Conservation (phyloP, 1,139 yeast genomes). For the Kurtzmaniella quercitrusa region DNA sequence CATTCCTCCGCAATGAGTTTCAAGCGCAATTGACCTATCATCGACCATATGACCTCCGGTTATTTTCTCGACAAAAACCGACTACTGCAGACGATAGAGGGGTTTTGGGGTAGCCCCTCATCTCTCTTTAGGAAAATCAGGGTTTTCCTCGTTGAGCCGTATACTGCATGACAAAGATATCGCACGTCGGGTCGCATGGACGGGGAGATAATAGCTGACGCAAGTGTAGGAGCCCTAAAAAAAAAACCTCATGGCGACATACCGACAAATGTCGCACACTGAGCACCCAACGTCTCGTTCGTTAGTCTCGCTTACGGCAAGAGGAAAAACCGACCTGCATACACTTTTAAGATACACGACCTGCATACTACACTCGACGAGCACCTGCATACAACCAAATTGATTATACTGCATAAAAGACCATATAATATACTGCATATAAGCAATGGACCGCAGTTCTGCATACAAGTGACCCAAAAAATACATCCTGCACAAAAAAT, state of each 20-base stretch:
- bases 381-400: not conserved
- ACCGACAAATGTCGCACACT: not conserved
- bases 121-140: not conserved
- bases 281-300: too few species aligned
- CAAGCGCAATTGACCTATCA: not conserved
- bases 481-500: too few species aligned
- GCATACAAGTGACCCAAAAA: too few species aligned
- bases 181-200: not conserved
- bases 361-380: not conserved
- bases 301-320: too few species aligned
- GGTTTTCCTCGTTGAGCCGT: slow-evolving; percentile 1
- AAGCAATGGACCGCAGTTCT: too few species aligned
- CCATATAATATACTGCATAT: not conserved
- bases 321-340: too few species aligned
- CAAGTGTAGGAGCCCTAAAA: not conserved
- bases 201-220: not conserved
- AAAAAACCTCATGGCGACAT: not conserved
- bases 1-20: not conserved
- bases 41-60: too few species aligned
- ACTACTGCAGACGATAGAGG: not conserved
- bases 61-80: not conserved
- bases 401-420: not conserved
- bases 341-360: not conserved
- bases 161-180: slow-evolving; percentile 1
- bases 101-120: slow-evolving; percentile 2